phyloP scores from a whole-genome alignment of 176 grass and related monocot genomes.

The Triticum aestivum region IWGSC_CS_RefSeq_v2.1 NC_057795.1:194699353-194699852 shows the following conservation, averaged over 20 bases:
- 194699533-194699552: background rate
- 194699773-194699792: background rate
- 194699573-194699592: background rate
- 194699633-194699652: no score
- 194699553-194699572: background rate
- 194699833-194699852: background rate
- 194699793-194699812: background rate
- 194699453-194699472: background rate
- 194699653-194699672: no score
- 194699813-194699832: background rate
- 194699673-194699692: no score
- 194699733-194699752: background rate
- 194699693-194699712: background rate
- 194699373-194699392: background rate
- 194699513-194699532: background rate
- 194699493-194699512: background rate
- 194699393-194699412: background rate
- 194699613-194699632: no score
- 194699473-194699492: background rate
- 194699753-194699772: background rate
- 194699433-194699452: background rate
- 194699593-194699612: background rate
- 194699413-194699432: background rate
- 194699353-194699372: slow-evolving; percentile 18
- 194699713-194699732: background rate